These are phyloP conservation scores for Camellia granthamiana DNA, from an alignment of 148 eudicot species.

Conservation along the genomic window DNA sequence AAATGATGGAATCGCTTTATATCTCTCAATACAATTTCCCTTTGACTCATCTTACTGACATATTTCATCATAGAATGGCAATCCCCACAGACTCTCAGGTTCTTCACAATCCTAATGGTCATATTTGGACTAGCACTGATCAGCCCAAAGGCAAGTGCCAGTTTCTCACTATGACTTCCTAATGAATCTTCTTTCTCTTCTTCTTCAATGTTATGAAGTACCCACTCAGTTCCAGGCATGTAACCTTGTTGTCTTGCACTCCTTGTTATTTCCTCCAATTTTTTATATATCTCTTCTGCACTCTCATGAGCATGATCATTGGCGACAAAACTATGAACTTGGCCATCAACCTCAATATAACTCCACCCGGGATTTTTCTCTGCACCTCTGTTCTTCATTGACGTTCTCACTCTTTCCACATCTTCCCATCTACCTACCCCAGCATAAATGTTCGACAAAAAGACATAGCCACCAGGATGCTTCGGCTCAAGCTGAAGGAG, in stretches of 20 bases:
- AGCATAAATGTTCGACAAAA: conserved; percentile 17
- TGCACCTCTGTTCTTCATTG: conserved; percentile 16
- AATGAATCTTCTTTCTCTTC: conserved; percentile 20
- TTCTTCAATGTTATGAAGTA: conserved; percentile 14
- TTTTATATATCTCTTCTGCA: not conserved
- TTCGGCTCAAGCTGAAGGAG: conserved; percentile 17
- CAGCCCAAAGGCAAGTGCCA: conserved; percentile 11
- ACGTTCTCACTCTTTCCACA: conserved; percentile 24
- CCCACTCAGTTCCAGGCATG: conserved; percentile 16
- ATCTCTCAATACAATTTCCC: conserved; percentile 10
- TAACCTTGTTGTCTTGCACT: conserved; percentile 11
- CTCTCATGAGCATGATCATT: conserved; percentile 14
- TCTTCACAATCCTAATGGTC: conserved; percentile 15
- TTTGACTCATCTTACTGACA: conserved; percentile 10
- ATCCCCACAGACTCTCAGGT: conserved; percentile 15
- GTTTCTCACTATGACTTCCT: conserved; percentile 19
- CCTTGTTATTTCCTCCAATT: conserved; percentile 14
- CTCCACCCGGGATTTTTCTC: conserved; percentile 23
- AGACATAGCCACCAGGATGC: conserved; percentile 20
- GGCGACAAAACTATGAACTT: conserved; percentile 12
- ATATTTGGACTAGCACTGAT: not conserved
- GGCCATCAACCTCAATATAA: conserved; percentile 13
- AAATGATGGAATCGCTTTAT: conserved; percentile 18
- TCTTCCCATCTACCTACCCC: conserved; percentile 24
- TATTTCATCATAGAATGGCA: conserved; percentile 17